A percentile compares a stretch with the other conserved stretches of the same genome.
Evolutionary conservation across 805 yeast species (phyloP).

Genomic region (Barnettozyma sp.): DNA sequence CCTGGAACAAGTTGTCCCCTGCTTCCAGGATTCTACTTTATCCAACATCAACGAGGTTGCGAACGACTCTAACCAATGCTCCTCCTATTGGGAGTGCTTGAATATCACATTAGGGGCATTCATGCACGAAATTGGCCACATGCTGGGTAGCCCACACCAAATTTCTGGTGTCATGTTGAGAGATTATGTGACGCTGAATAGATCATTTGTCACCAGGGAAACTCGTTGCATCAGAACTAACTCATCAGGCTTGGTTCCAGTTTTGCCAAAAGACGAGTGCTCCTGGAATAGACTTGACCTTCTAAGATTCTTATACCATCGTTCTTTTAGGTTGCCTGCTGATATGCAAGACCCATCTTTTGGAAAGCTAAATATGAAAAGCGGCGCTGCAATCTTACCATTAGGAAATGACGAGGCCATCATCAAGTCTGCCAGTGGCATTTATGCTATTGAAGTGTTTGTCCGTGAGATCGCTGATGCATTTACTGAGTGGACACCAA

Average conservation of each 20-base stretch:
- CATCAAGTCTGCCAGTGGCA: constrained; percentile 54
- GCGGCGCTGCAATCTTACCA: constrained; percentile 40
- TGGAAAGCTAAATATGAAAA: constrained; percentile 21
- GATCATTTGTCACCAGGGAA: constrained; percentile 76
- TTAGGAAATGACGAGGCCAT: constrained; percentile 38
- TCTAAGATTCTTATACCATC: constrained; percentile 73
- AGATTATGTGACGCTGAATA: constrained; percentile 72
- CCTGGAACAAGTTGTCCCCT: constrained; percentile 59
- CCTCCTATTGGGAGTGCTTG: constrained; percentile 84
- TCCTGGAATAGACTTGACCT: constrained; percentile 84
- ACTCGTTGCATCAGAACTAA: constrained; percentile 46
- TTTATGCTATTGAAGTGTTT: constrained; percentile 64
- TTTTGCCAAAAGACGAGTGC: constrained; percentile 58
- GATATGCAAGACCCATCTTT: constrained; percentile 47
- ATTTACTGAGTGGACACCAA: constrained; percentile 55
- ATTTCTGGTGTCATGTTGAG: constrained; percentile 85
- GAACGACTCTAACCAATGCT: constrained; percentile 79
- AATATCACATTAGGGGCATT: constrained; percentile 88
- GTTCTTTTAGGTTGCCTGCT: constrained; percentile 62
- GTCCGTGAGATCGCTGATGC: constrained; percentile 40
- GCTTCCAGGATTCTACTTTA: constrained; percentile 66
- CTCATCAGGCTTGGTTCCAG: constrained; percentile 41
- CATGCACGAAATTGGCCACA: constrained; percentile 92
- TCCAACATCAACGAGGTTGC: constrained; percentile 70
- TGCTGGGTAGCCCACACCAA: constrained; percentile 88